These are phyloP conservation scores for Litsea cubeba DNA, from an alignment of 164 flowering plant species.

Conservation along the genomic window DNA sequence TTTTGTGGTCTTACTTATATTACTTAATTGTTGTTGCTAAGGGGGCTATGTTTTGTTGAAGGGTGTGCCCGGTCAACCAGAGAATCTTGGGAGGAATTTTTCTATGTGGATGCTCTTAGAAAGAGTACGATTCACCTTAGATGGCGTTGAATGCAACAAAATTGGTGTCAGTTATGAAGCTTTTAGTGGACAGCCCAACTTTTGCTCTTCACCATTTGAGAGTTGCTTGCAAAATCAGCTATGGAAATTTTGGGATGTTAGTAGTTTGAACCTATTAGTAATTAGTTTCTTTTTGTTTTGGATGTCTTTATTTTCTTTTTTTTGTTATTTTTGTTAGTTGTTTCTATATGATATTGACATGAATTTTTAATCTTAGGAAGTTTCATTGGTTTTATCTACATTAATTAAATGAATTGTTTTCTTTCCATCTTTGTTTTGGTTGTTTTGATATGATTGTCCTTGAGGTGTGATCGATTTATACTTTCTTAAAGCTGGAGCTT, in stretches of 20 bases:
- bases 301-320: neutral
- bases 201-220: slow-evolving; percentile 78
- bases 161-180: slow-evolving; percentile 93
- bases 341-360: neutral
- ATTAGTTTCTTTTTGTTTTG: neutral
- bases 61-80: slow-evolving; percentile 74
- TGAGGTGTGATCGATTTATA: neutral
- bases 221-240: slow-evolving; percentile 93
- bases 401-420: neutral
- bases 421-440: neutral
- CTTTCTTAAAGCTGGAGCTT: too few relatives aligned
- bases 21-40: slow-evolving; percentile 13
- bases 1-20: neutral
- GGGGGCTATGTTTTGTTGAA: slow-evolving; percentile 23
- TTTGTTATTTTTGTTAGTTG: neutral
- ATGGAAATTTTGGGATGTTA: slow-evolving; percentile 85
- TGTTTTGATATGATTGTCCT: neutral
- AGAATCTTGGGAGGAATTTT: slow-evolving; percentile 55
- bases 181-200: slow-evolving; percentile 79
- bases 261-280: slow-evolving; percentile 15
- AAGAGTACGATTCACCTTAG: slow-evolving; percentile 85
- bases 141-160: slow-evolving; percentile 90
- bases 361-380: neutral
- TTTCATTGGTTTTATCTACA: neutral
- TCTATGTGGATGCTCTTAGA: slow-evolving; percentile 97